These are phyloP conservation scores for Carex cristatella DNA, from an alignment of 176 grass and related monocot species.

Conservation along the genomic window DNA sequence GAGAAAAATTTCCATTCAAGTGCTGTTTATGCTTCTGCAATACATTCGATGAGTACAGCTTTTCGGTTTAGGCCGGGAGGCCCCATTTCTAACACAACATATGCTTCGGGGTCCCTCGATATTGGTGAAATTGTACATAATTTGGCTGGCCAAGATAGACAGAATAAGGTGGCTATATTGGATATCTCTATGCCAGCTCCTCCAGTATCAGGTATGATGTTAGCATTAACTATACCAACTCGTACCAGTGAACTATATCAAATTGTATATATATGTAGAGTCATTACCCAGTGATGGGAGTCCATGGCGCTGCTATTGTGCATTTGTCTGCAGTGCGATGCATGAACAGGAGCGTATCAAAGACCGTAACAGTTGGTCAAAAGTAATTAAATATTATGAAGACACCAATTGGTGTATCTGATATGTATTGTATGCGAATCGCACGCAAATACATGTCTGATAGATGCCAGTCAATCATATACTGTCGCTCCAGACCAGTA, in stretches of 20 bases:
- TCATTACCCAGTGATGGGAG: no score
- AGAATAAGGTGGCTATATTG: slow-evolving; percentile 69
- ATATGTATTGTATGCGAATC: no score
- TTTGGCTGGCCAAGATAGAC: slow-evolving; percentile 63
- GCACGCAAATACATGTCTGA: no score
- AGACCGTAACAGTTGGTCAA: no score
- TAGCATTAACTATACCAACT: neutral
- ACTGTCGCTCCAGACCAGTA: no score
- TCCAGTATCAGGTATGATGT: slow-evolving; percentile 53
- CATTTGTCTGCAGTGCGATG: no score
- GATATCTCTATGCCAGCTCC: slow-evolving; percentile 77
- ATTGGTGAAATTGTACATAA: slow-evolving; percentile 65
- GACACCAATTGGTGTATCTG: no score
- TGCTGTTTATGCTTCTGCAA: slow-evolving; percentile 73
- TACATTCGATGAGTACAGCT: slow-evolving; percentile 69
- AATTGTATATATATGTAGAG: neutral
- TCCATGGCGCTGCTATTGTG: no score
- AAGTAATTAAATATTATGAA: no score
- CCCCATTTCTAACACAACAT: slow-evolving; percentile 26
- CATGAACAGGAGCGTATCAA: no score
- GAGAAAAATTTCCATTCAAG: slow-evolving; percentile 66
- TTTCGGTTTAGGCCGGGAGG: slow-evolving; percentile 43
- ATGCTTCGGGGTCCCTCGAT: slow-evolving; percentile 50
- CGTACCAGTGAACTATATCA: neutral
- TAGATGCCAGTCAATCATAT: no score